Percentiles rank a stretch among this genome's conserved stretches.
Conservation (phyloP, 2,329 filamentous ascomycete species). For the Aureobasidium vineae region DNA sequence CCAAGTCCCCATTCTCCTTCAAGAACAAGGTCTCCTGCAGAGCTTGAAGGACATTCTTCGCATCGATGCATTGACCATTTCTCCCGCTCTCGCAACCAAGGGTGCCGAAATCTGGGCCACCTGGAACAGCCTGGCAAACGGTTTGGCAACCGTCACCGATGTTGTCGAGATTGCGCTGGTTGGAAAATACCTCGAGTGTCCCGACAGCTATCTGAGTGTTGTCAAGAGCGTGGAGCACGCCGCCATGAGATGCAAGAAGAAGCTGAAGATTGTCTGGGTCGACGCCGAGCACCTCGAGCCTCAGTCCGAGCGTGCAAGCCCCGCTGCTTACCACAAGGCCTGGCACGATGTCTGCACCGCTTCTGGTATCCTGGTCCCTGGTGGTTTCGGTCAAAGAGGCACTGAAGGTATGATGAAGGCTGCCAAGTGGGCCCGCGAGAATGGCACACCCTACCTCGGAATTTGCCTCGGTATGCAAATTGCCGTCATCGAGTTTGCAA, state of each 20-base stretch:
- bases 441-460: constrained; percentile 78
- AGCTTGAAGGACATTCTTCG: constrained; percentile 65
- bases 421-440: constrained; percentile 81
- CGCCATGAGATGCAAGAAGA: constrained; percentile 78
- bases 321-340: constrained; percentile 69
- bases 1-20: constrained; percentile 88
- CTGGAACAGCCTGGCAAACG: constrained; percentile 71
- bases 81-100: constrained; percentile 56
- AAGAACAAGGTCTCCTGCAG: constrained; percentile 71
- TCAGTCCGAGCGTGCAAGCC: constrained; percentile 58
- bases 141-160: constrained; percentile 65
- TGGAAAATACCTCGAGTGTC: constrained; percentile 83
- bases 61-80: constrained; percentile 54
- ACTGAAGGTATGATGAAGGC: constrained; percentile 87
- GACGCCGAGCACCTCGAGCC: constrained; percentile 82
- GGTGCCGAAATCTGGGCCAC: constrained; percentile 71
- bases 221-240: constrained; percentile 87
- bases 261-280: constrained; percentile 78
- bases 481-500: constrained; percentile 84
- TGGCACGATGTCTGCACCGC: constrained; percentile 30
- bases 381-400: constrained; percentile 77
- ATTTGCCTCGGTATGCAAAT: constrained; percentile 93
- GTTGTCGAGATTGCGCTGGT: constrained; percentile 80
- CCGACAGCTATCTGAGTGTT: constrained; percentile 83
- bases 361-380: constrained; percentile 63